Conservation (phyloP, 2,329 filamentous ascomycete species). For the Geoglossum cookeanum region DNA sequence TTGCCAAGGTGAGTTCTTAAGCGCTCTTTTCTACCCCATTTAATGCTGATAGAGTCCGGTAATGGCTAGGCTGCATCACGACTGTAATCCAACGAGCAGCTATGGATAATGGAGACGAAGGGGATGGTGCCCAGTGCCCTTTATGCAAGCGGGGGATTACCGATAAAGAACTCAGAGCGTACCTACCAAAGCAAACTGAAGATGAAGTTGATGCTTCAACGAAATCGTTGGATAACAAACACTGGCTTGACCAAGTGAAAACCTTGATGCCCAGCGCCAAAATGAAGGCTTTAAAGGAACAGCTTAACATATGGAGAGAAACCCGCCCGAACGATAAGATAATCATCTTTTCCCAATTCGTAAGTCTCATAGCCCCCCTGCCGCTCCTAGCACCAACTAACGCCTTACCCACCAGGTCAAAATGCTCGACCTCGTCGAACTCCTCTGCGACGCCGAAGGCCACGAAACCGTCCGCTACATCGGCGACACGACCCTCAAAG, state of each 20-base stretch:
- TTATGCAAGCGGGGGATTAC: constrained; percentile 42
- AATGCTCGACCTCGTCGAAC: constrained; percentile 53
- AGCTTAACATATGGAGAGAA: constrained; percentile 17
- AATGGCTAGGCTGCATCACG: constrained; percentile 39
- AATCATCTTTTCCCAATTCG: constrained; percentile 62
- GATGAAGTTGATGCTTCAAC: neutral
- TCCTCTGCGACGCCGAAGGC: constrained; percentile 39
- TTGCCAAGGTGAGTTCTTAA: constrained; percentile 28
- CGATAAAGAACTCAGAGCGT: neutral
- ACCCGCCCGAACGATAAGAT: constrained; percentile 52
- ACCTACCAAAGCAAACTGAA: neutral
- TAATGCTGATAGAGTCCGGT: neutral
- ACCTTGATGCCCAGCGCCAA: constrained; percentile 32
- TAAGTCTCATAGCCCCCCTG: constrained; percentile 57
- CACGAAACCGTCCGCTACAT: constrained; percentile 57
- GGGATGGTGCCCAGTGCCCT: constrained; percentile 41
- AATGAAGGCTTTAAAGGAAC: constrained; percentile 22
- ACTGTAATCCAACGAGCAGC: constrained; percentile 50
- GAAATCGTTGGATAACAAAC: neutral
- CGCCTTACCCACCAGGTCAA: constrained; percentile 61
- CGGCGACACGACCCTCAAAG: constrained; percentile 51
- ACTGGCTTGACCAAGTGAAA: neutral
- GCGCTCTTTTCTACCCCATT: neutral
- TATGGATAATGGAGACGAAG: neutral
- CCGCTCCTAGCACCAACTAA: constrained; percentile 41